A percentile compares a stretch with the other conserved stretches of the same genome.
These are phyloP conservation scores for Sclerotinia subarctica DNA, from an alignment of 2,329 filamentous ascomycete genomes.

Conservation along the genomic window DNA sequence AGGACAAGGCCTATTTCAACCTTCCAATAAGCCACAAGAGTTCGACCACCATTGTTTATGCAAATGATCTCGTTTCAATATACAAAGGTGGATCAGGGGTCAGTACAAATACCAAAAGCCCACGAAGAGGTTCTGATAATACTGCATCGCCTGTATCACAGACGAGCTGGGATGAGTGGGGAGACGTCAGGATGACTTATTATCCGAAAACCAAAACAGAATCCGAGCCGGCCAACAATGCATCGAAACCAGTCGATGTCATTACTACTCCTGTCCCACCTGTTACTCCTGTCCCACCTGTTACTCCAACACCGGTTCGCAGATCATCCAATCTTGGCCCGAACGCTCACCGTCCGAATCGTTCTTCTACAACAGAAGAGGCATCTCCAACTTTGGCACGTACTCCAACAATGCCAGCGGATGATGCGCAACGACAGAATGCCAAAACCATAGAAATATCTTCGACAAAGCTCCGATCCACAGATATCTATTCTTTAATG, in stretches of 20 bases:
- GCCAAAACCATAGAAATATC: constrained; percentile 47
- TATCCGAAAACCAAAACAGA: constrained; percentile 50
- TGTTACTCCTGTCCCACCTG: constrained; percentile 34
- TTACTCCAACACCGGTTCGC: constrained; percentile 38
- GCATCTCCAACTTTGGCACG: constrained; percentile 33
- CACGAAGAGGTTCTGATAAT: constrained; percentile 35
- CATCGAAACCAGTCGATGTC: constrained; percentile 34
- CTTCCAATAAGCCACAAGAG: constrained; percentile 41
- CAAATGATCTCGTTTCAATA: constrained; percentile 79
- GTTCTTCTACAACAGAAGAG: constrained; percentile 39
- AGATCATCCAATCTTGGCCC: constrained; percentile 39
- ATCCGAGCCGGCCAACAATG: constrained; percentile 30
- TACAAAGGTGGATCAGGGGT: constrained; percentile 53
- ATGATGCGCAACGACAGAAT: constrained; percentile 32
- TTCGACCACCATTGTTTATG: constrained; percentile 58
- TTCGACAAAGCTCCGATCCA: constrained; percentile 50
- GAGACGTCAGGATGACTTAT: constrained; percentile 75
- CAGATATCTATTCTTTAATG: constrained; percentile 56
- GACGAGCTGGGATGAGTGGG: constrained; percentile 71
- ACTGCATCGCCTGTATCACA: constrained; percentile 32
- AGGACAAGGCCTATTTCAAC: constrained; percentile 60
- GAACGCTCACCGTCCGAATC: constrained; percentile 35
- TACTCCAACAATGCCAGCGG: constrained; percentile 28
- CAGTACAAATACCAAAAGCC: constrained; percentile 36
- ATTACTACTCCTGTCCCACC: constrained; percentile 31